Conservation (phyloP, 2,329 filamentous ascomycete species). For the Colletotrichum costaricense region DNA sequence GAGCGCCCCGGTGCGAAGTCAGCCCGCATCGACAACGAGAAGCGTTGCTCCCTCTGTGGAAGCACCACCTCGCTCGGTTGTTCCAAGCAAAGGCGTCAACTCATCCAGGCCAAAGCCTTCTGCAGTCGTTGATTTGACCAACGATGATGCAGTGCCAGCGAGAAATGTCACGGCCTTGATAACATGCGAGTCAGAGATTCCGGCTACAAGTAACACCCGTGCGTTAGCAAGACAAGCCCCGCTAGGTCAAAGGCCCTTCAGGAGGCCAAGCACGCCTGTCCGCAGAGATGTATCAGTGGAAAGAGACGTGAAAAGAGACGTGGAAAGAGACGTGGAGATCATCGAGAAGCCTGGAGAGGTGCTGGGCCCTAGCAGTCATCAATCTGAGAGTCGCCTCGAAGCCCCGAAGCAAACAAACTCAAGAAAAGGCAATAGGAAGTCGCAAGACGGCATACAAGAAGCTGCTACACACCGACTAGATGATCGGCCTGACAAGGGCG, state of each 20-base stretch:
- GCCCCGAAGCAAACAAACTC: background rate
- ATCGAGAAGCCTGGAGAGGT: background rate
- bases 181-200: background rate
- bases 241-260: background rate
- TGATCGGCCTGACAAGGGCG: background rate
- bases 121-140: background rate
- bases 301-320: background rate
- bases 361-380: background rate
- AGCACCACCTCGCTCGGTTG: background rate
- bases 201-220: background rate
- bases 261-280: background rate
- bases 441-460: background rate
- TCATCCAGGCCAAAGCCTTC: background rate
- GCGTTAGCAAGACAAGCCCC: background rate
- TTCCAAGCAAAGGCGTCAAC: background rate
- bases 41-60: background rate
- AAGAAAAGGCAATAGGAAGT: background rate
- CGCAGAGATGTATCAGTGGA: background rate
- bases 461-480: background rate
- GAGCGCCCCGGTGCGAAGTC: constrained; percentile 12
- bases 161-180: background rate
- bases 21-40: background rate
- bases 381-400: background rate
- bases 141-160: background rate
- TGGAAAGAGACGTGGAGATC: background rate